These are phyloP conservation scores for Amesomyces nigricolor DNA, from an alignment of 2,329 filamentous ascomycete species.

Conservation along the genomic window DNA sequence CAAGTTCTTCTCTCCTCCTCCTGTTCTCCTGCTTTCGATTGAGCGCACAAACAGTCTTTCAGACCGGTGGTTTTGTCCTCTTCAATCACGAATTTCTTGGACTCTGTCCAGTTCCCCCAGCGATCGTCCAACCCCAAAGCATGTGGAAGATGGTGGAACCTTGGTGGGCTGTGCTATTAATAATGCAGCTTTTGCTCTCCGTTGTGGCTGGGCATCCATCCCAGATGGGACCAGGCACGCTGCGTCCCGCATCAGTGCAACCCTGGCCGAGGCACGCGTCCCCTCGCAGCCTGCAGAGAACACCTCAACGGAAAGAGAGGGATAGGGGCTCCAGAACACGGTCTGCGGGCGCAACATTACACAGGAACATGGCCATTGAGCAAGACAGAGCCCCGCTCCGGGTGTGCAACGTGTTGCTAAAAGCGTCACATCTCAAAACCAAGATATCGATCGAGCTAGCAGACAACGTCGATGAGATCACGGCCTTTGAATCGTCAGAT, in stretches of 20 bases:
- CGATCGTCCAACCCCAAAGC: background rate
- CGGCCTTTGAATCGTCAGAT: background rate
- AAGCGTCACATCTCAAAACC: background rate
- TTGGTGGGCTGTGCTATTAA: conserved; percentile 16
- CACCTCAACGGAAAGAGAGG: background rate
- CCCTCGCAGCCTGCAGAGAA: conserved; percentile 1
- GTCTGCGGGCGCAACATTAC: no score
- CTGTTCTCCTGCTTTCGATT: background rate
- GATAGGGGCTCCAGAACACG: no score
- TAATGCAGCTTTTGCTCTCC: conserved; percentile 8
- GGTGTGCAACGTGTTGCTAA: background rate
- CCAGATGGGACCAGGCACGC: background rate
- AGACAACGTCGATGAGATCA: background rate
- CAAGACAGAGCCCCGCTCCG: background rate
- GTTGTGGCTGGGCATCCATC: background rate
- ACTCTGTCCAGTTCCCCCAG: background rate
- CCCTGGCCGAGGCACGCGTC: conserved; percentile 6
- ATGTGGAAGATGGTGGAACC: conserved; percentile 4
- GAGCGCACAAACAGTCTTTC: background rate
- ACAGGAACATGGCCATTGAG: background rate
- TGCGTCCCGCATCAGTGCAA: conserved; percentile 1
- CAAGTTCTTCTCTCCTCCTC: background rate
- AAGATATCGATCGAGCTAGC: background rate
- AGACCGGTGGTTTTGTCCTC: background rate
- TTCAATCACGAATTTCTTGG: background rate